A percentile compares a stretch with the other conserved stretches of the same genome.
phyloP scores from a whole-genome alignment of 306 rosid genomes.

The Acacia confusa region DNA sequence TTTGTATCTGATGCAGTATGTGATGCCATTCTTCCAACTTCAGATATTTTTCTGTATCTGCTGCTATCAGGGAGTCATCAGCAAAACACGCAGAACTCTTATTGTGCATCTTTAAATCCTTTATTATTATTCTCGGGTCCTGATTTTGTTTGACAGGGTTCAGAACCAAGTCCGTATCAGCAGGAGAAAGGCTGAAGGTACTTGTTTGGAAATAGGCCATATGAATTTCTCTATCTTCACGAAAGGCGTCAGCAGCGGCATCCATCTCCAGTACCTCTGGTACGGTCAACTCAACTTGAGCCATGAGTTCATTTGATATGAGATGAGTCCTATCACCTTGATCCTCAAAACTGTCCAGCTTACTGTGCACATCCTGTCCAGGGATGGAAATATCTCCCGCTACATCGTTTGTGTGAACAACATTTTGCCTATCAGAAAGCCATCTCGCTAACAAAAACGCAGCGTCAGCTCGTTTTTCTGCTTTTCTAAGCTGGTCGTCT shows the following conservation, averaged over 20 bases:
- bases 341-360: constrained; percentile 34
- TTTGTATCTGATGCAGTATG: constrained; percentile 49
- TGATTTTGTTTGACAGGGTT: constrained; percentile 49
- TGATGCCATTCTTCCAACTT: constrained; percentile 38
- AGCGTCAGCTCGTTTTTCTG: constrained; percentile 53
- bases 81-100: constrained; percentile 33
- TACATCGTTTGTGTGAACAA: constrained; percentile 31
- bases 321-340: constrained; percentile 36
- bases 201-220: constrained; percentile 37
- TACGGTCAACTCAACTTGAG: constrained; percentile 43
- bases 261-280: constrained; percentile 51
- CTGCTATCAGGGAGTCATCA: constrained; percentile 30
- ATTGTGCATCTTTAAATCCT: constrained; percentile 41
- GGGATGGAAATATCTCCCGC: constrained; percentile 34
- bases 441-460: constrained; percentile 56
- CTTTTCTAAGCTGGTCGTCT: constrained; percentile 47
- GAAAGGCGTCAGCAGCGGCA: constrained; percentile 41
- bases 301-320: constrained; percentile 43
- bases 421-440: constrained; percentile 51
- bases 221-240: constrained; percentile 46
- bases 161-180: constrained; percentile 46
- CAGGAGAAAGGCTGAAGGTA: constrained; percentile 39
- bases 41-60: constrained; percentile 31
- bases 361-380: constrained; percentile 35
- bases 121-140: constrained; percentile 46